phyloP scores from a whole-genome alignment of 2,329 filamentous ascomycete genomes.

The Penicillium sp. region DNA sequence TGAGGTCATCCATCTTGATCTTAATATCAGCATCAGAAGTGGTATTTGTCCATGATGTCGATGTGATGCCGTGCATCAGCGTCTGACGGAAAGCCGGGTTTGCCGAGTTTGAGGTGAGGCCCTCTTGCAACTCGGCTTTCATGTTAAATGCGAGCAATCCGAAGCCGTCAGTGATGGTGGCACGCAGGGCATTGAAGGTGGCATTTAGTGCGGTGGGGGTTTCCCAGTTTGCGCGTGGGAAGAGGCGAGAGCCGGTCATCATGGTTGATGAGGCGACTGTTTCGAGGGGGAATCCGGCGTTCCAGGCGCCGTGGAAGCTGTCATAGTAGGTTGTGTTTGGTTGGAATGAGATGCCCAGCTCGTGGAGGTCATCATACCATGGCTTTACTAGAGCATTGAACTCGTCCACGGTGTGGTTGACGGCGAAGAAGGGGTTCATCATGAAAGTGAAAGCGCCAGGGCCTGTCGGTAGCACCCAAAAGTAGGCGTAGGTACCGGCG shows the following conservation, averaged over 20 bases:
- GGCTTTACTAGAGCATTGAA: slow-evolving; percentile 30
- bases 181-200: slow-evolving; percentile 29
- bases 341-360: slow-evolving; percentile 25
- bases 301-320: slow-evolving; percentile 32
- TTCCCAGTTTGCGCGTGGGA: slow-evolving; percentile 38
- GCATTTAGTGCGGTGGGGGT: slow-evolving; percentile 26
- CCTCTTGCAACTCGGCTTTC: slow-evolving; percentile 27
- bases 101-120: slow-evolving; percentile 19
- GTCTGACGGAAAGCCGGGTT: slow-evolving; percentile 30
- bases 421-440: slow-evolving; percentile 31
- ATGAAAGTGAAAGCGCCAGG: slow-evolving; percentile 32
- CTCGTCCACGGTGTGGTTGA: slow-evolving; percentile 29
- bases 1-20: slow-evolving; percentile 23
- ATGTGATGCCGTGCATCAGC: slow-evolving; percentile 29
- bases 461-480: slow-evolving; percentile 28
- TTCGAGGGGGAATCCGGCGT: slow-evolving; percentile 30
- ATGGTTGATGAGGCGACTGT: slow-evolving; percentile 20
- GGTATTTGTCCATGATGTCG: slow-evolving; percentile 24
- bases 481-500: slow-evolving; percentile 36
- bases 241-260: slow-evolving; percentile 36
- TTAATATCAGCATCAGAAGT: slow-evolving; percentile 41
- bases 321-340: slow-evolving; percentile 30
- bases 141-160: slow-evolving; percentile 36
- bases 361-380: slow-evolving; percentile 28
- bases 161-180: slow-evolving; percentile 28